Base-by-base conservation (phyloP, 305 asterid species). In the Stenogyne calaminthoides region DNA sequence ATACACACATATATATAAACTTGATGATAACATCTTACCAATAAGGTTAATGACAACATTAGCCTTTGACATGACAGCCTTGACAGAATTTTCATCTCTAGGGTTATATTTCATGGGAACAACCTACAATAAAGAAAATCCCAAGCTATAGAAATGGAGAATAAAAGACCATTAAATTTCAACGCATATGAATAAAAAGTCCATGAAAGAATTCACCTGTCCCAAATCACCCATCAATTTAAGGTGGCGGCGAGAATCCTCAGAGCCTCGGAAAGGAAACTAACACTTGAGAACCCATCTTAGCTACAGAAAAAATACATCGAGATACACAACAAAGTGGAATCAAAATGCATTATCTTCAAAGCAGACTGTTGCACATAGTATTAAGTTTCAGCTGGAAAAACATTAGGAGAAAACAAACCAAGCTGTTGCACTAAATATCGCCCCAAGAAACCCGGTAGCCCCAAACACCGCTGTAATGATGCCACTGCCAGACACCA, bases 161-260 rank as follows among this genome's bases (percentile, higher is more conserved):
- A 27, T 18, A 6, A 20, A 16, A 1, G 9, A 54, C 60, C 1
- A 9, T 27, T 27, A 22, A 70, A 49, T 49, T 49, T 49, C 56
- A 49, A 22, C 16, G 46, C 51, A 3, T 58, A n/a, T 15, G 55
- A 57, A 54, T 47, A 57, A 36, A 62, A 71, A 69, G 67, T 34
- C 42, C 16, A 20, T 12, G 55, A 64, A 62, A 40, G 70, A 77
- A 80, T 47, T 64, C 76, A 91, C 99, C 93, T 95, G 99, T 59
- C 99, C 98, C 91, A 95, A 82, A 80, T 93, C 99, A 73, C 98
- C 99, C 99, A 95, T 95, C 84, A 95, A 77, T 78, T 95, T 93
- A 80, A 95, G 99, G 93, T 95, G 97, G 25, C 97, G 95, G 27
- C 78, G 94, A 76, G 81, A 84, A 82, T 95, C 99, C 88, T 95